Evolutionary conservation across 2,329 filamentous ascomycete genomes (phyloP), one percentile per base, ranked within the genome.

Genomic region (Paraconiothyrium brasiliense): DNA sequence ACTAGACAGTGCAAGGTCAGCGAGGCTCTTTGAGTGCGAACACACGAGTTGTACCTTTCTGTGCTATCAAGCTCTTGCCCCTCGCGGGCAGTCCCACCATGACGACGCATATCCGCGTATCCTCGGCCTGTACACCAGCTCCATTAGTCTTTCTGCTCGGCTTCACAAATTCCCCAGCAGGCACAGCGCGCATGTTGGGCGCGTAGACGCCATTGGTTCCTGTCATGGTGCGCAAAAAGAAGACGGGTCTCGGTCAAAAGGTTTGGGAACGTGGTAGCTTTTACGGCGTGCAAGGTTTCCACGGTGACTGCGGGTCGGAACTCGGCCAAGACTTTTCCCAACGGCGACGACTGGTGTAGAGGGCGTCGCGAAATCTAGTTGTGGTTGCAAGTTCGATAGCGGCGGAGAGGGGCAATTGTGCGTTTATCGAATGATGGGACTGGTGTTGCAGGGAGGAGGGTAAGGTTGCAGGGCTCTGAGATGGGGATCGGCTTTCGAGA

Each of bases 1-100:
- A 81, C 79, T 81, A 48, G 20, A 55, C 9, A 13, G 22, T 41
- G 56, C 24, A 32, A 47, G 14, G 59, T 75, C 49, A 71, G 68
- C 49, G 47, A 4, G n/a, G 27, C 24, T 37, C 32, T 35, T 11
- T n/a, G 20, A 41, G 39, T 13, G 52, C 22, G 11, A 2, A 41
- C 27, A 39, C 9, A 11, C n/a, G 20, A 14, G 6, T 27, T 83
- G 74, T 84, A 95, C 94, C 93, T 87, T 97, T 97, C 76, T 97
- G 93, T 70, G 95, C 94, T 78, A 99, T 98, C 79, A 97, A 89
- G 83, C 93, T 97, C 86, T 99, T 99, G 75, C 95, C 95, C 71
- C 95, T 87, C 64, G 95, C 95, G 58, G 95, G 95, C 77, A 99
- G 85, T 69, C 95, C 95, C 63, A 99, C 95, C 95, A 99, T 98